Conservation (phyloP, 257 asterid genomes). For the Cruciata laevipes region DNA sequence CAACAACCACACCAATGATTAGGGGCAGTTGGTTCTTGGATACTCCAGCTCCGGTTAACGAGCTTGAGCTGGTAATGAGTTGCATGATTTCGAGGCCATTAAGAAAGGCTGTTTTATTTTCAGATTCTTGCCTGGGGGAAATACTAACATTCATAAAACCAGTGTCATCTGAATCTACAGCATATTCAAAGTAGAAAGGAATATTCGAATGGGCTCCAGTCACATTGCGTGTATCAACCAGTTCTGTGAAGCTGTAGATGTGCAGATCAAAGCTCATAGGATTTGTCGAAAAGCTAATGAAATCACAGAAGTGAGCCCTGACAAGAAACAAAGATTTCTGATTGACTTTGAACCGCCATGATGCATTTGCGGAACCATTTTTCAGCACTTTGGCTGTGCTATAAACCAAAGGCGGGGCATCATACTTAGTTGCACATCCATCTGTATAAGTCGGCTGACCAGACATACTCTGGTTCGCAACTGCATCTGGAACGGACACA, state of each 20-base stretch:
- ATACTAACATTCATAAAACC: constrained; percentile 40
- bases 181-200: constrained; percentile 37
- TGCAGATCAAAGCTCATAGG: constrained; percentile 21
- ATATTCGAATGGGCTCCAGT: background rate
- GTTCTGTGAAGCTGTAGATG: background rate
- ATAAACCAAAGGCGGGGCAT: constrained; percentile 41
- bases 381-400: constrained; percentile 36
- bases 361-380: background rate
- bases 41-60: background rate
- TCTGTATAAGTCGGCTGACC: too few relatives aligned
- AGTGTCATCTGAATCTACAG: constrained; percentile 38
- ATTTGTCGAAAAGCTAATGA: background rate
- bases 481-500: constrained; percentile 14
- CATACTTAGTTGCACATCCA: background rate
- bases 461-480: background rate
- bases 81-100: constrained; percentile 71
- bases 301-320: constrained; percentile 56
- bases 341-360: constrained; percentile 45
- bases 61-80: constrained; percentile 8
- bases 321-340: constrained; percentile 23
- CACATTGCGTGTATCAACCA: background rate
- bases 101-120: constrained; percentile 21
- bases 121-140: background rate
- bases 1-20: constrained; percentile 30
- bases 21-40: background rate